Evolutionary conservation across 768 basidiomycete genomes (phyloP), one percentile per base, ranked within the genome.

Genomic region (Amanita subjunquillea): DNA sequence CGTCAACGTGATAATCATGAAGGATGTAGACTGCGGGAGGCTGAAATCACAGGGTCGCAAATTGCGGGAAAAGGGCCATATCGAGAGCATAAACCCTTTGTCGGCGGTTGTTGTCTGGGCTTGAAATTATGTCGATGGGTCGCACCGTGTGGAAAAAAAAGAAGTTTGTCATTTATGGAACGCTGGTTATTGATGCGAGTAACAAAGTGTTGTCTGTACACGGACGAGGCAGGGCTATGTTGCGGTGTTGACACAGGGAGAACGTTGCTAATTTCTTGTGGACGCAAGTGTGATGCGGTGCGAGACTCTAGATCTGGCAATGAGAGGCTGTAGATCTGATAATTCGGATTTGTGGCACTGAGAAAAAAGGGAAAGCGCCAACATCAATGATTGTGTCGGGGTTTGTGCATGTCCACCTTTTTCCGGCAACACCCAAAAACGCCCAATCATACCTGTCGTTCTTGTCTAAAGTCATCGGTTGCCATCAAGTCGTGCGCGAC

Each of bases 1-100:
- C 2, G 17, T 30, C 3, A 46, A 29, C 30, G n/a, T 46, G 44
- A 17, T 32, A 10, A n/a, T 46, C 44, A 15, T n/a, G 29, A 45
- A 29, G n/a, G 29, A n/a, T 30, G 13, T 13, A 44, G 7, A 23
- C 15, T 27, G 48, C 9, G 60, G 57, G 7, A 60, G 57, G 7
- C 29, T 1, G 8, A 9, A n/a, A n/a, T n/a, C n/a, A 32, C 17
- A 46, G 44, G 44, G 44, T 30, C 30, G 44, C 44, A 30, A 46
- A 46, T 12, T 17, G 17, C 30, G 44, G 13, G 4, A 34, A 46
- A 46, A 46, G 27, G 44, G n/a, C 27, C n/a, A 30, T 15, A 30
- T 17, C 5, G 17, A 2, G 7, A 30, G 27, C 30, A 9, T 30
- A 30, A 30, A 30, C 30, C 43, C 29, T 45, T 45, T 32, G 44